These are phyloP conservation scores for Amorphotheca resinae DNA, from an alignment of 495 filamentous ascomycete species.

Conservation along the genomic window DNA sequence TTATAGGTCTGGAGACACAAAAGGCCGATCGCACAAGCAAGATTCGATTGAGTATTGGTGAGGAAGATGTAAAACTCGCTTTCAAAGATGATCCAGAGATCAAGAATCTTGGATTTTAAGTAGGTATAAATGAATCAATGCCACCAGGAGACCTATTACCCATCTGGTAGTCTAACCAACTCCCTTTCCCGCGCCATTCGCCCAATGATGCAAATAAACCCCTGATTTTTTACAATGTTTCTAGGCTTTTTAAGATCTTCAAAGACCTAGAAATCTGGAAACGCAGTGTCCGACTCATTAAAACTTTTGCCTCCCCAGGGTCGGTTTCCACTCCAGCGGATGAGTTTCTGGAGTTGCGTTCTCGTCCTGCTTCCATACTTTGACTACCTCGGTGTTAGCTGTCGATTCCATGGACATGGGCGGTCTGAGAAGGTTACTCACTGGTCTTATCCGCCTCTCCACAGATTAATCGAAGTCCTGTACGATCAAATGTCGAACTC, in stretches of 20 bases:
- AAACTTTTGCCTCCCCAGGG: conserved; percentile 56
- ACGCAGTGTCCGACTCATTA: too few relatives aligned
- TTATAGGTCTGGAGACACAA: conserved; percentile 68
- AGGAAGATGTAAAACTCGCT: conserved; percentile 81
- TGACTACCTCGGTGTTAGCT: conserved; percentile 42
- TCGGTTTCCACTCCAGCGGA: conserved; percentile 88
- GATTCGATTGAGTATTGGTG: conserved; percentile 69
- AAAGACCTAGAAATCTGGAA: too few relatives aligned
- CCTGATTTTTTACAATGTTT: neutral
- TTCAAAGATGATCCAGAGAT: conserved; percentile 83
- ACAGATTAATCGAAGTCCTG: conserved; percentile 77
- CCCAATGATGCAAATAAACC: neutral
- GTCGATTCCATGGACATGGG: too few relatives aligned
- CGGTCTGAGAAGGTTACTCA: conserved; percentile 30
- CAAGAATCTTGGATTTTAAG: conserved; percentile 41
- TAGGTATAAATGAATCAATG: conserved; percentile 5
- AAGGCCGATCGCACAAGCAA: conserved; percentile 76
- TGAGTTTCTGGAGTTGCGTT: conserved; percentile 82
- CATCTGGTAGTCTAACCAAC: neutral
- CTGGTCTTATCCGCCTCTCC: conserved; percentile 95
- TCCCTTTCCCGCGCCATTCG: neutral
- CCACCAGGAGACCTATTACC: neutral
- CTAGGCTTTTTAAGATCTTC: too few relatives aligned
- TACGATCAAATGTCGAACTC: conserved; percentile 80
- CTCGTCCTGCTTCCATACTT: conserved; percentile 91